A percentile compares a stretch with the other conserved stretches of the same genome.
Evolutionary conservation across 106 monocot species (phyloP).

Genomic region (Allium cepa): DNA sequence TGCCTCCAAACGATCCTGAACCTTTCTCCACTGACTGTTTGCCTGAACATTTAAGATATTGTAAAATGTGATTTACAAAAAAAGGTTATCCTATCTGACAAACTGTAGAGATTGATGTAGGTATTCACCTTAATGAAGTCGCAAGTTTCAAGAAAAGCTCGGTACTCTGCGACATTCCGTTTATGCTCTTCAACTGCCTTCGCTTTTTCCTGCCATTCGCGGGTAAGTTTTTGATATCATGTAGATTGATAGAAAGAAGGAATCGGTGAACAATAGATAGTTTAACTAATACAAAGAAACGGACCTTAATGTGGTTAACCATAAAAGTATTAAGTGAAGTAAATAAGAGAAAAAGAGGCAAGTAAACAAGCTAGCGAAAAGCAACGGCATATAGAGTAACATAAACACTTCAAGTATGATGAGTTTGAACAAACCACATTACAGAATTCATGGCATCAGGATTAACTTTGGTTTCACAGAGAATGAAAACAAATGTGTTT

Average conservation of each 20-base stretch:
- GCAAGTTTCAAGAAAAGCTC: constrained; percentile 80
- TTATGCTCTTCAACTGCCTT: constrained; percentile 87
- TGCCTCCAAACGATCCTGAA: constrained; percentile 73
- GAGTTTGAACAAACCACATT: too few species aligned
- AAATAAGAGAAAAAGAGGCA: background rate
- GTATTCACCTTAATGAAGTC: constrained; percentile 69
- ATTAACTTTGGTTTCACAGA: too few species aligned
- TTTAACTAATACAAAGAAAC: background rate
- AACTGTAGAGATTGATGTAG: background rate
- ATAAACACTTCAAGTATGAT: too few species aligned
- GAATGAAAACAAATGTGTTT: too few species aligned
- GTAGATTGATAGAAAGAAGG: background rate
- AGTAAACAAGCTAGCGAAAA: too few species aligned
- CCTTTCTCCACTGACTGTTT: constrained; percentile 83
- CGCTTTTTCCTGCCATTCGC: constrained; percentile 46
- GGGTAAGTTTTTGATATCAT: background rate
- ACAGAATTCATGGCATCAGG: too few species aligned
- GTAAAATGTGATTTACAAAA: background rate
- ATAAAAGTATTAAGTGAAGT: background rate
- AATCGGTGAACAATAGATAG: too few species aligned
- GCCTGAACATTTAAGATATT: constrained; percentile 25
- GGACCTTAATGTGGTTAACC: background rate
- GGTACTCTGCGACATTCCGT: constrained; percentile 53
- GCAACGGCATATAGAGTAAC: too few species aligned
- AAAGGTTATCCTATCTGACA: background rate